Conservation (phyloP, 1,284 basidiomycete species). For the Leccinum pachyderme region DNA sequence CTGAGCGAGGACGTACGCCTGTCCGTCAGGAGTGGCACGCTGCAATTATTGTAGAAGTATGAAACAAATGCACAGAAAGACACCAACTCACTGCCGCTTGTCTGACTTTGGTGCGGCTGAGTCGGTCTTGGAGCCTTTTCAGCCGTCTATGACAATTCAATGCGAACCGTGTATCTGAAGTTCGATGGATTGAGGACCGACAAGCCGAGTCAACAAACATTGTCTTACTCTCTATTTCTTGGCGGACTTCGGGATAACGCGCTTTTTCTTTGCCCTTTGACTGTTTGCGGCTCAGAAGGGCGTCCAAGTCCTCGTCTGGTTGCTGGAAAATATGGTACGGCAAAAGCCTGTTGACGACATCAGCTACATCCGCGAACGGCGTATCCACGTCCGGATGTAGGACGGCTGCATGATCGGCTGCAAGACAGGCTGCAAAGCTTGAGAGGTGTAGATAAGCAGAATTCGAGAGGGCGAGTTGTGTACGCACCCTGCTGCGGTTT, state of each 20-base stretch:
- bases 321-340: slow-evolving; percentile 79
- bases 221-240: slow-evolving; percentile 52
- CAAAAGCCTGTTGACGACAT: slow-evolving; percentile 63
- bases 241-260: slow-evolving; percentile 39
- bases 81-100: slow-evolving; percentile 51
- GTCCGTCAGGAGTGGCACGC: slow-evolving; percentile 58
- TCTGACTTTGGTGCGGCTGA: slow-evolving; percentile 49
- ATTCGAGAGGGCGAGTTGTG: background rate
- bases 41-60: slow-evolving; percentile 32
- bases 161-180: slow-evolving; percentile 62
- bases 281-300: slow-evolving; percentile 29
- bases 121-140: slow-evolving; percentile 53
- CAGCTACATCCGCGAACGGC: slow-evolving; percentile 58
- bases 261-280: slow-evolving; percentile 62
- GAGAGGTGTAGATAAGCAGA: slow-evolving; percentile 17
- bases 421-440: slow-evolving; percentile 58
- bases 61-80: slow-evolving; percentile 1
- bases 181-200: slow-evolving; percentile 1
- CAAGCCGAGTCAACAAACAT: background rate
- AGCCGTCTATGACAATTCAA: slow-evolving; percentile 61
- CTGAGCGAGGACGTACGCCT: slow-evolving; percentile 61
- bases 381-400: slow-evolving; percentile 64
- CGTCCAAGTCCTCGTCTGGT: slow-evolving; percentile 57
- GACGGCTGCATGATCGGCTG: slow-evolving; percentile 57
- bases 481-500: slow-evolving; percentile 50